A percentile compares a stretch with the other conserved stretches of the same genome.
These are phyloP conservation scores for Chamaenerion angustifolium DNA, from an alignment of 345 rosid genomes.

Conservation along the genomic window DNA sequence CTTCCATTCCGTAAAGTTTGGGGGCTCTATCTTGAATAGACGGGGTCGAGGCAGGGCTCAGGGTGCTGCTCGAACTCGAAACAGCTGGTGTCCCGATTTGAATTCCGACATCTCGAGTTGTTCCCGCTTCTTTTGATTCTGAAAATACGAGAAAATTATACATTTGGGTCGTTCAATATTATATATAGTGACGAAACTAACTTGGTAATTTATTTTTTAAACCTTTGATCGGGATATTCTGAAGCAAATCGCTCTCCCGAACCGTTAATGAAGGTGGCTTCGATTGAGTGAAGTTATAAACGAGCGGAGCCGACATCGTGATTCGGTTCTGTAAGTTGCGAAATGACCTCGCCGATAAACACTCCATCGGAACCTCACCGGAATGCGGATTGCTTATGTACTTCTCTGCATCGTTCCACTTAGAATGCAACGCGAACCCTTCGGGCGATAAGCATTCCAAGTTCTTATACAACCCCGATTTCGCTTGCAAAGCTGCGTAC, in stretches of 20 bases:
- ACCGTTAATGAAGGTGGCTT: slow-evolving; percentile 11
- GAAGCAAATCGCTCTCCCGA: slow-evolving; percentile 1
- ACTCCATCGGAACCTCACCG: slow-evolving; percentile 91
- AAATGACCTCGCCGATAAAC: slow-evolving; percentile 83
- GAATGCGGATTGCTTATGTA: slow-evolving; percentile 90
- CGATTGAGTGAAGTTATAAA: slow-evolving; percentile 27
- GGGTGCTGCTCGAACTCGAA: slow-evolving; percentile 7
- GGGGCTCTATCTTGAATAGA: slow-evolving; percentile 38
- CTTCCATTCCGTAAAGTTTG: slow-evolving; percentile 30
- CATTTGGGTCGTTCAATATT: too few species aligned
- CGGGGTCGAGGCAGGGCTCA: slow-evolving; percentile 77
- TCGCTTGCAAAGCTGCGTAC: slow-evolving; percentile 84
- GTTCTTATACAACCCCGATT: slow-evolving; percentile 28
- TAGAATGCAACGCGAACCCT: slow-evolving; percentile 74
- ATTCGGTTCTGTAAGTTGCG: slow-evolving; percentile 26
- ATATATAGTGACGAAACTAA: too few species aligned
- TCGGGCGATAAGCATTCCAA: slow-evolving; percentile 68
- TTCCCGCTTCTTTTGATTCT: slow-evolving; percentile 41
- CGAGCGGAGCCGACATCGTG: slow-evolving; percentile 77
- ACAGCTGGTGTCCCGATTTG: slow-evolving; percentile 59
- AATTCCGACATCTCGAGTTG: slow-evolving; percentile 68
- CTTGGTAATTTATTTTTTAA: neutral
- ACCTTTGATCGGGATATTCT: slow-evolving; percentile 3
- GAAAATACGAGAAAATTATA: slow-evolving; percentile 2
- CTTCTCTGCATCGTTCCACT: slow-evolving; percentile 97